A percentile compares a stretch with the other conserved stretches of the same genome.
Conservation (phyloP, 2,329 filamentous ascomycete species). For the Hortaea werneckii region DNA sequence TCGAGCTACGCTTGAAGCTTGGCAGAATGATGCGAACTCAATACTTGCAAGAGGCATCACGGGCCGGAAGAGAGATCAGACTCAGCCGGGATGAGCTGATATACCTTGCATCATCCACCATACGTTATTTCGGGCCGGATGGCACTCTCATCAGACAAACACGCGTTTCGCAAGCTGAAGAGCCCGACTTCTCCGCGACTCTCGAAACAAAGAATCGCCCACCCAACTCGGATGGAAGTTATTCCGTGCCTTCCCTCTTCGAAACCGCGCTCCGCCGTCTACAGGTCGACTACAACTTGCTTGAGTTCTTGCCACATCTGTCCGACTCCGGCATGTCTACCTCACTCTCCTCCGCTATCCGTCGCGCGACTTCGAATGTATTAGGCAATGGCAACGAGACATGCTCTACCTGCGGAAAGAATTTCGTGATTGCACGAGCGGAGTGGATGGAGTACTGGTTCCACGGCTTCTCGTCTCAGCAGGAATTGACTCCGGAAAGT, state of each 20-base stretch:
- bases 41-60: slow-evolving; percentile 8
- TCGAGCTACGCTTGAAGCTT: slow-evolving; percentile 12
- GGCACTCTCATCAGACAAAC: slow-evolving; percentile 12
- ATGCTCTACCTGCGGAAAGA: slow-evolving; percentile 23
- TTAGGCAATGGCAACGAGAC: slow-evolving; percentile 17
- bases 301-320: slow-evolving; percentile 12
- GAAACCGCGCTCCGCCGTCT: slow-evolving; percentile 23
- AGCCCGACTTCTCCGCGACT: slow-evolving; percentile 2
- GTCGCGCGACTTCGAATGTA: slow-evolving; percentile 7
- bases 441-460: slow-evolving; percentile 30
- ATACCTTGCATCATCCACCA: slow-evolving; percentile 19
- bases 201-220: slow-evolving; percentile 2
- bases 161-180: neutral
- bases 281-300: slow-evolving; percentile 14
- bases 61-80: slow-evolving; percentile 3
- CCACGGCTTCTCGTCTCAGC: slow-evolving; percentile 14
- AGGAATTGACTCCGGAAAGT: slow-evolving; percentile 16
- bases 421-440: slow-evolving; percentile 22
- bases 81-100: slow-evolving; percentile 17
- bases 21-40: slow-evolving; percentile 13
- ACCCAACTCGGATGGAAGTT: slow-evolving; percentile 1
- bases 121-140: slow-evolving; percentile 22
- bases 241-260: slow-evolving; percentile 24
- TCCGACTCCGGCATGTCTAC: slow-evolving; percentile 9
- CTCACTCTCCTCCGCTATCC: slow-evolving; percentile 14